Percentiles rank a stretch among this genome's conserved stretches.
These are phyloP conservation scores for Malassezia obtusa DNA, from an alignment of 1,284 basidiomycete genomes.

Conservation along the genomic window DNA sequence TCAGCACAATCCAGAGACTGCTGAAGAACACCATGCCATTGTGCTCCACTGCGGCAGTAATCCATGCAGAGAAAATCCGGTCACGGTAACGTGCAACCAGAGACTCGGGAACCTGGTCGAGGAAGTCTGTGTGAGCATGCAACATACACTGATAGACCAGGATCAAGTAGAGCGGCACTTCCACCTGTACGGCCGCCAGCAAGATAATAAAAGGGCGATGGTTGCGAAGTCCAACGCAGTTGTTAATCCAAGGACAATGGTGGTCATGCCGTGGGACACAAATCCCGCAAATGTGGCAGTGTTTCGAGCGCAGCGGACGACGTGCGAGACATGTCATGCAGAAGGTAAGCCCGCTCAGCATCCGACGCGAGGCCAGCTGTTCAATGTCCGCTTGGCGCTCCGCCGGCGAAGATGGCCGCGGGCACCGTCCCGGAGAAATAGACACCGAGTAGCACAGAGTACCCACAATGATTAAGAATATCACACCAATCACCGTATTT, in stretches of 20 bases:
- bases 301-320: slow-evolving; percentile 85
- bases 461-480: neutral
- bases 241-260: slow-evolving; percentile 99
- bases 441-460: neutral
- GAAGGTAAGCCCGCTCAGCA: slow-evolving; percentile 87
- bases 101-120: slow-evolving; percentile 19
- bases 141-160: slow-evolving; percentile 56
- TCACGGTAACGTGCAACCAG: slow-evolving; percentile 14
- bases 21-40: slow-evolving; percentile 78
- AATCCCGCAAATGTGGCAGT: slow-evolving; percentile 81
- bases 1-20: slow-evolving; percentile 72
- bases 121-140: slow-evolving; percentile 16
- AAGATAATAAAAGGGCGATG: slow-evolving; percentile 91
- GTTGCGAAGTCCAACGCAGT: slow-evolving; percentile 87
- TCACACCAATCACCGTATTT: neutral
- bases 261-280: slow-evolving; percentile 60
- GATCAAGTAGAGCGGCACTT: slow-evolving; percentile 70
- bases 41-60: slow-evolving; percentile 56
- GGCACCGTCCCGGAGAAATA: slow-evolving; percentile 65
- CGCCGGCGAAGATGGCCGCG: slow-evolving; percentile 54
- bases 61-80: slow-evolving; percentile 60
- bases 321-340: slow-evolving; percentile 88
- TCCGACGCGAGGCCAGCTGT: slow-evolving; percentile 65
- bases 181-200: slow-evolving; percentile 69
- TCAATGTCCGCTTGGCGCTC: slow-evolving; percentile 28